A percentile compares a stretch with the other conserved stretches of the same genome.
phyloP scores from a whole-genome alignment of 495 filamentous ascomycete genomes.

The Cladorrhinum samala region DNA sequence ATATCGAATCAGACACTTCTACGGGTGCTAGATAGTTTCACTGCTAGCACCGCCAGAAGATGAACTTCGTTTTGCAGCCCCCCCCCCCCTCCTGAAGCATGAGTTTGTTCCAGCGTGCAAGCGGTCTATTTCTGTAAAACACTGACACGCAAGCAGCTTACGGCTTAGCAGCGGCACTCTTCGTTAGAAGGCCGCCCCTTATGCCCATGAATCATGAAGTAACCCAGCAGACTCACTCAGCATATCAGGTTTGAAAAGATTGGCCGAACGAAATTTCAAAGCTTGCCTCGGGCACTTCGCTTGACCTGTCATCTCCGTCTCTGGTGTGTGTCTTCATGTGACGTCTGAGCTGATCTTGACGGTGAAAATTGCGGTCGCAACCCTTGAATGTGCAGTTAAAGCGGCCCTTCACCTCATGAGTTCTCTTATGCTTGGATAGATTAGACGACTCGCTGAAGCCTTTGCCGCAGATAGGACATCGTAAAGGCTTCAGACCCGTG shows the following conservation, averaged over 20 bases:
- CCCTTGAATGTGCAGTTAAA: conserved; percentile 41
- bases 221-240: too few species aligned
- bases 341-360: conserved; percentile 49
- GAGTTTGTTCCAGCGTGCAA: too few species aligned
- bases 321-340: conserved; percentile 37
- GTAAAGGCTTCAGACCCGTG: conserved; percentile 44
- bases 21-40: too few species aligned
- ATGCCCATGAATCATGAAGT: too few species aligned
- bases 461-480: conserved; percentile 44
- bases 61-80: too few species aligned
- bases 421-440: conserved; percentile 48
- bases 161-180: too few species aligned
- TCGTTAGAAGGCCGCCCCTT: too few species aligned
- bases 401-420: conserved; percentile 43
- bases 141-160: too few species aligned
- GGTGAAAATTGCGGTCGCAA: conserved; percentile 49
- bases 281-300: background rate
- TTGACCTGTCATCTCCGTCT: conserved; percentile 9
- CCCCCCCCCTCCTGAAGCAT: too few species aligned
- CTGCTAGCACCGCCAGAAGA: too few species aligned
- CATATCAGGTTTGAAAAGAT: conserved; percentile 9
- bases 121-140: too few species aligned
- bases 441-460: conserved; percentile 52
- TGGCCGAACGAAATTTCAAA: background rate
- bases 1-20: too few species aligned